phyloP scores from a whole-genome alignment of 179 eudicot genomes.

The Amaranthus tricolor region DNA sequence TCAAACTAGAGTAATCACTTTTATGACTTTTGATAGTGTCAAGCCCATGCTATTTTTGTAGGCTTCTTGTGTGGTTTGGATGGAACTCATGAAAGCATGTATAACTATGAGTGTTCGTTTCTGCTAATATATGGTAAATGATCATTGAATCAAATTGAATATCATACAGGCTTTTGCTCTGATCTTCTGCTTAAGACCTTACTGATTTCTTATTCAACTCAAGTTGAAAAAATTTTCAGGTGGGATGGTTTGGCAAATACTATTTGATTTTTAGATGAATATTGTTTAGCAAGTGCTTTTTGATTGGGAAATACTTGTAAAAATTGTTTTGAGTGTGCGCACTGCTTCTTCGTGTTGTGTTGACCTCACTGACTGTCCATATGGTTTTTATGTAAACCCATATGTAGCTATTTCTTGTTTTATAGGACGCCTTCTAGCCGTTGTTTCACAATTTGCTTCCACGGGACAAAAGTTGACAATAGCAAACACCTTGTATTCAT shows the following conservation, averaged over 20 bases:
- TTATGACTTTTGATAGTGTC: background rate
- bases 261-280: too few species aligned
- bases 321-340: background rate
- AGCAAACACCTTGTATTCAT: background rate
- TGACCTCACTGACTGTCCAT: background rate
- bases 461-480: background rate
- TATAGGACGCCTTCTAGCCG: background rate
- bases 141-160: too few species aligned
- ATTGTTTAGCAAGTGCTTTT: background rate
- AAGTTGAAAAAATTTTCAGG: background rate
- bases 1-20: background rate
- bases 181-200: background rate
- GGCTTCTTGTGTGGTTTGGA: background rate
- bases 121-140: too few species aligned
- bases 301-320: background rate
- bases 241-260: background rate
- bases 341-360: background rate
- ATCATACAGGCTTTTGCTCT: too few species aligned
- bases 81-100: too few species aligned
- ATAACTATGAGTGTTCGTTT: too few species aligned
- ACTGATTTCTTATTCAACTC: background rate
- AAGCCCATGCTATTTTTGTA: background rate
- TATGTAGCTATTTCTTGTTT: constrained; percentile 3
- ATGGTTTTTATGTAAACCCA: background rate
- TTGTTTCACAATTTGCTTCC: background rate